Evolutionary conservation across 108 stramenopile genomes (phyloP), one percentile per base, ranked within the genome.

Genomic region (Chaetoceros muelleri): DNA sequence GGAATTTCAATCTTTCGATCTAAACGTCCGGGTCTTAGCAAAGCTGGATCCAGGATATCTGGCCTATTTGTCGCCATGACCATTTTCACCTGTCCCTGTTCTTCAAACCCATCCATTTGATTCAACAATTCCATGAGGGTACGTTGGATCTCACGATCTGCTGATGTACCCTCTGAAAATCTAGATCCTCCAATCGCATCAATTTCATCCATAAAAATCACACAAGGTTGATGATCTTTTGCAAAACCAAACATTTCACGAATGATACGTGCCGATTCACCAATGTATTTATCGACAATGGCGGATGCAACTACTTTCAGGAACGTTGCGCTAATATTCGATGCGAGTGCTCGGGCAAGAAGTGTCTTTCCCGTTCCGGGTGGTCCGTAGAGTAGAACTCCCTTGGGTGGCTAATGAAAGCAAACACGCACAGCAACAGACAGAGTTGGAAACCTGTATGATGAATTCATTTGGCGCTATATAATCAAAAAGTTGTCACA

Each of bases 11-110:
- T 98, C 72, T 98, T 99, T 24, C 99, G 79, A 76, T 99, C 99
- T 67, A 99, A 74, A 20, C 97, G 85, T 19, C 97, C 99, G n/a
- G 99, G 96, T 24, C 97, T 85, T 24, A 99, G 71, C 25, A 99
- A 72, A 7, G 99, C 99, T 28, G 97, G 97, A 78, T 99, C 99
- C 27, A 99, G 72, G 64, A 98, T 98, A 72, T 99, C 99, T 10
- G 98, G 97, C 60, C 98, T 85, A 75, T 99, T 99, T 25, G 98
- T 99, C 2, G 98, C 98, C 97, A 98, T 98, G 60, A 99, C 96
- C 80, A 97, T 95, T 68, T 99, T 99, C 25, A 99, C 97, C 57
- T 84, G 79, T 28, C 93, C 96, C 59, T 95, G 85, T 23, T 78
- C 82, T 60, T 97, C 95, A 62, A 99, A 99, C 3, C 98, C 98